Conservation (phyloP, 306 rosid genomes). For the Begonia peltatifolia region DNA sequence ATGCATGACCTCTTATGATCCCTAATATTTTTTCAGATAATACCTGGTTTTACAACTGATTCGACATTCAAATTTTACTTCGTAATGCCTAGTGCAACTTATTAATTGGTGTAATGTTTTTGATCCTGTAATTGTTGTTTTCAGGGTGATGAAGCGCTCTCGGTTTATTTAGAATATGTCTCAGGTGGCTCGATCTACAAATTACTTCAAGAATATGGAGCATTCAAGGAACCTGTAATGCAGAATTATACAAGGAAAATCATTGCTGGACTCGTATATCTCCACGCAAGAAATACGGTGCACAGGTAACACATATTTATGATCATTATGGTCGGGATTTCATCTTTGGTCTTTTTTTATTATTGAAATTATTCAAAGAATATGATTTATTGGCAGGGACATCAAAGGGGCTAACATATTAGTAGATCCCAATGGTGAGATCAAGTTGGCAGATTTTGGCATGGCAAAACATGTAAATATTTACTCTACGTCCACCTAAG, state of each 20-base stretch:
- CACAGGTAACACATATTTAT: conserved; percentile 39
- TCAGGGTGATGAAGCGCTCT: conserved; percentile 68
- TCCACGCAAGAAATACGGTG: conserved; percentile 87
- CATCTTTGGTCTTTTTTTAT: too few relatives aligned
- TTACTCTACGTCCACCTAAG: conserved; percentile 9
- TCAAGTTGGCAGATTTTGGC: conserved; percentile 98
- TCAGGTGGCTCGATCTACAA: conserved; percentile 97
- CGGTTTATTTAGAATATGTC: conserved; percentile 83
- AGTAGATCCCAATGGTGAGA: conserved; percentile 88
- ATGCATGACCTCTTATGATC: too few relatives aligned
- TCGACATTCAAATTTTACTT: too few relatives aligned
- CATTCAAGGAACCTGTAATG: conserved; percentile 83
- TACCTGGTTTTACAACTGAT: too few relatives aligned
- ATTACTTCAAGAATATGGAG: conserved; percentile 83
- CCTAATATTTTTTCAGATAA: too few relatives aligned
- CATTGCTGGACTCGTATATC: conserved; percentile 85
- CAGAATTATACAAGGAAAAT: conserved; percentile 88
- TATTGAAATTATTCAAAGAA: too few relatives aligned
- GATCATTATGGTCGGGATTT: too few relatives aligned
- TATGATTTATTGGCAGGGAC: conserved; percentile 51
- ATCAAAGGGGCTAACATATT: conserved; percentile 97
- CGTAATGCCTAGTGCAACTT: too few relatives aligned
- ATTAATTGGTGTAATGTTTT: too few relatives aligned
- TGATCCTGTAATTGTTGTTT: background rate
- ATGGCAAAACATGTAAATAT: conserved; percentile 87